These are phyloP conservation scores for Cladorrhinum samala DNA, from an alignment of 495 filamentous ascomycete genomes.

Conservation along the genomic window DNA sequence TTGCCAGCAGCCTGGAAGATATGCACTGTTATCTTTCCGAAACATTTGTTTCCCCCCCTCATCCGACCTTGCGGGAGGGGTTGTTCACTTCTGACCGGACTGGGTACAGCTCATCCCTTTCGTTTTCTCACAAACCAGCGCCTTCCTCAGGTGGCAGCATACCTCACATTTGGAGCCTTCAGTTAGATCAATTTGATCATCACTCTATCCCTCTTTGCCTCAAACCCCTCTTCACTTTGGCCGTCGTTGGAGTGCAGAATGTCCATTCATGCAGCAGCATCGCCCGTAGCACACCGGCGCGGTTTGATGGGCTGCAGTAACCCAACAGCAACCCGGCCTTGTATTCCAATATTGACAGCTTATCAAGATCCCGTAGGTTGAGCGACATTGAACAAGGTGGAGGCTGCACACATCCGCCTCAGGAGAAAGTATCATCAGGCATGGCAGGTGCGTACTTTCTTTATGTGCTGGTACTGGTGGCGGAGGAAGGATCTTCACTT, in stretches of 20 bases:
- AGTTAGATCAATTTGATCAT: not conserved
- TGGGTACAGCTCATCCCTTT: no score
- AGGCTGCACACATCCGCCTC: not conserved
- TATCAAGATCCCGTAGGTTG: not conserved
- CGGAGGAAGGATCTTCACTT: no score
- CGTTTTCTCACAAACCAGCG: not conserved
- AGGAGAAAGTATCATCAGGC: not conserved
- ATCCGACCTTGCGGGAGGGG: not conserved
- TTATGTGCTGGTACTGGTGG: no score
- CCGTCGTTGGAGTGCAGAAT: not conserved
- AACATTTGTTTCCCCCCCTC: not conserved
- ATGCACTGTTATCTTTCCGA: conserved; percentile 2
- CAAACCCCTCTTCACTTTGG: not conserved
- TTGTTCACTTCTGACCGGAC: no score
- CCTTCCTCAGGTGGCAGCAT: not conserved
- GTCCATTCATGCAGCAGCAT: not conserved
- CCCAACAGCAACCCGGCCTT: not conserved
- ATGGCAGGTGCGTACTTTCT: no score
- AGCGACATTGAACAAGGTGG: not conserved
- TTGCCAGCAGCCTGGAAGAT: not conserved
- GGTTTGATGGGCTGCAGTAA: not conserved
- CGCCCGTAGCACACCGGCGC: no score
- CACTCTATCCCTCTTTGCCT: not conserved
- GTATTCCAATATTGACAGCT: no score
- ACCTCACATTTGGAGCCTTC: not conserved